Percentiles rank a stretch among this genome's conserved stretches.
Evolutionary conservation across 2,329 filamentous ascomycete genomes (phyloP).

Genomic region (Penicillium rolfsii): DNA sequence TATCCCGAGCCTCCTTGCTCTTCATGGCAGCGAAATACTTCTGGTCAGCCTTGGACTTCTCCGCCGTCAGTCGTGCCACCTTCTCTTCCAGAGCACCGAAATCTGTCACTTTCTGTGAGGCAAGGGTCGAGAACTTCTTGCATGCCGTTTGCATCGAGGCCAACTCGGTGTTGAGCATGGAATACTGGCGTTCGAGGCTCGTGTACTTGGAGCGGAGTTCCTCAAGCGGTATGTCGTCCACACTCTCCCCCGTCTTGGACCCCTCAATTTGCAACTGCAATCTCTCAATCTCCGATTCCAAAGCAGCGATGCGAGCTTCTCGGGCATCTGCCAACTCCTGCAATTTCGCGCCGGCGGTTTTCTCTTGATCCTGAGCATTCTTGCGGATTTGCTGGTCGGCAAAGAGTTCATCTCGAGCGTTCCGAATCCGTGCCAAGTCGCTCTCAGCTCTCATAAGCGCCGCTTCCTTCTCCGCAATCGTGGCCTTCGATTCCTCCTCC

Average conservation of each 20-base stretch:
- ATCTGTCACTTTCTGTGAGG: conserved; percentile 84
- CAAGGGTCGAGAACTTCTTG: conserved; percentile 82
- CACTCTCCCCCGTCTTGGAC: conserved; percentile 45
- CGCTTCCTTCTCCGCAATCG: conserved; percentile 76
- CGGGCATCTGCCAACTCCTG: conserved; percentile 79
- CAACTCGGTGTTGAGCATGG: conserved; percentile 82
- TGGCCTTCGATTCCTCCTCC: conserved; percentile 75
- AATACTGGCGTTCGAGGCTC: conserved; percentile 77
- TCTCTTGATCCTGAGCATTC: conserved; percentile 75
- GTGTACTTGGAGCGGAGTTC: conserved; percentile 74
- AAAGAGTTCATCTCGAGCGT: conserved; percentile 79
- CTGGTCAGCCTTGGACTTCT: conserved; percentile 96
- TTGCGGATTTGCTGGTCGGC: conserved; percentile 82
- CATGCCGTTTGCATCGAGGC: conserved; percentile 88
- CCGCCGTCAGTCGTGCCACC: conserved; percentile 71
- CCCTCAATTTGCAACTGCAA: conserved; percentile 62
- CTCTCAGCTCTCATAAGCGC: conserved; percentile 79
- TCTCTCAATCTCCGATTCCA: conserved; percentile 82
- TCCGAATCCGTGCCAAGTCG: conserved; percentile 82
- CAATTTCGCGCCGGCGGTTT: conserved; percentile 69
- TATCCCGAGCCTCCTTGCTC: conserved; percentile 81
- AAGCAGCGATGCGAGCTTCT: conserved; percentile 75
- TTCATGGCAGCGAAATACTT: conserved; percentile 98
- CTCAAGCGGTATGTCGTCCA: conserved; percentile 66
- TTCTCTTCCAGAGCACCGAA: conserved; percentile 76